Conservation (phyloP, 306 rosid species). For the Ammopiptanthus mongolicus region DNA sequence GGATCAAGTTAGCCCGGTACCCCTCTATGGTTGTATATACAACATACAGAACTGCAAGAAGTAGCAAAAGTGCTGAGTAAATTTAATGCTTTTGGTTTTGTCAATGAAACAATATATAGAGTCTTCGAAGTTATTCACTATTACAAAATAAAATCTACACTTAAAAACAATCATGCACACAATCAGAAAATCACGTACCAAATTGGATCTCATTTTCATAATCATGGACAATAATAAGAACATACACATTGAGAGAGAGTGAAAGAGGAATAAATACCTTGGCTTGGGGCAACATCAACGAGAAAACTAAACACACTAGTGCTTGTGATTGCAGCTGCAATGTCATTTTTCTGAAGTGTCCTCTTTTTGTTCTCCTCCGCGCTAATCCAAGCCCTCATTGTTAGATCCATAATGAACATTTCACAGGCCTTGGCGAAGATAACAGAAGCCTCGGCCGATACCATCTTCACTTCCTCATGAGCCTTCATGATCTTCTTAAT, state of each 20-base stretch:
- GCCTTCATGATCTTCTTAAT: too few relatives aligned
- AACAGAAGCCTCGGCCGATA: constrained; percentile 57
- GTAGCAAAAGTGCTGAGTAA: not conserved
- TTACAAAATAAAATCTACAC: too few relatives aligned
- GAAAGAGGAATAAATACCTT: too few relatives aligned
- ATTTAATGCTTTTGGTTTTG: not conserved
- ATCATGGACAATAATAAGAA: too few relatives aligned
- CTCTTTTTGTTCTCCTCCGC: constrained; percentile 57
- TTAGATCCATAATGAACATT: constrained; percentile 55
- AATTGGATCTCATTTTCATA: too few relatives aligned
- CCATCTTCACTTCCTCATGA: constrained; percentile 60
- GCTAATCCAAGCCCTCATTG: constrained; percentile 56
- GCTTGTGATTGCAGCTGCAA: constrained; percentile 52
- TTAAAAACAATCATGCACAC: too few relatives aligned
- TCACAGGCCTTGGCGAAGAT: constrained; percentile 60
- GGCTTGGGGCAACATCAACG: constrained; percentile 51
- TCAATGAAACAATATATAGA: not conserved
- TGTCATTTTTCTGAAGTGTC: constrained; percentile 55
- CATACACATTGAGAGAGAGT: too few relatives aligned
- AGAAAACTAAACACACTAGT: constrained; percentile 54
- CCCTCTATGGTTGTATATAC: too few relatives aligned
- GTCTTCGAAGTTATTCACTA: not conserved
- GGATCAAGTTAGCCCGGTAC: too few relatives aligned
- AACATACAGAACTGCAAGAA: not conserved
- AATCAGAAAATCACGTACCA: too few relatives aligned